Evolutionary conservation across 2,329 filamentous ascomycete species (phyloP).

Genomic region (Aspergillus hiratsukae): DNA sequence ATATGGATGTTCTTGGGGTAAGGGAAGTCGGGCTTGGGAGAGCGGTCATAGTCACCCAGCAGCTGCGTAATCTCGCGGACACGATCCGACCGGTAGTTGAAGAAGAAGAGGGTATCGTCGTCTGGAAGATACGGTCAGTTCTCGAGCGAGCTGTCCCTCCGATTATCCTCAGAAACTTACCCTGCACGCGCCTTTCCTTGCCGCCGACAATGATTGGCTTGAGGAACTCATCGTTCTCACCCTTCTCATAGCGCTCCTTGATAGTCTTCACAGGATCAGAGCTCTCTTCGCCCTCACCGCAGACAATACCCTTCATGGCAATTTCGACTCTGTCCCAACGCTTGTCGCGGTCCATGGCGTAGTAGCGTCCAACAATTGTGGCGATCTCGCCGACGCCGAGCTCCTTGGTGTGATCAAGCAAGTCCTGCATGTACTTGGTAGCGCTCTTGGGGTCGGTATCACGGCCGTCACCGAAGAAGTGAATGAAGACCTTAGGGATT

Average conservation of each 20-base stretch:
- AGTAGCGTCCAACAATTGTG: slow-evolving; percentile 93
- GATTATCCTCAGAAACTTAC: slow-evolving; percentile 41
- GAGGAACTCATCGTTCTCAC: slow-evolving; percentile 94
- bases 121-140: slow-evolving; percentile 50
- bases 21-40: slow-evolving; percentile 81
- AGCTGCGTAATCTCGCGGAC: slow-evolving; percentile 95
- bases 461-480: slow-evolving; percentile 98
- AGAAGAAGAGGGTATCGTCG: slow-evolving; percentile 95
- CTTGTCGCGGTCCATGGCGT: slow-evolving; percentile 99
- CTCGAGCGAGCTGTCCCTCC: neutral
- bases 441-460: slow-evolving; percentile 97
- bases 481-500: slow-evolving; percentile 90
- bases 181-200: slow-evolving; percentile 77
- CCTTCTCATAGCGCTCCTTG: slow-evolving; percentile 79
- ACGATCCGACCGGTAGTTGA: slow-evolving; percentile 99
- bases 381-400: slow-evolving; percentile 82
- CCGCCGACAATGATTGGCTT: slow-evolving; percentile 95
- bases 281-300: slow-evolving; percentile 81
- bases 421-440: slow-evolving; percentile 78
- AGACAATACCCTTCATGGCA: slow-evolving; percentile 78
- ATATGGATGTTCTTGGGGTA: slow-evolving; percentile 85
- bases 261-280: slow-evolving; percentile 81
- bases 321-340: slow-evolving; percentile 93
- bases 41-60: slow-evolving; percentile 86
- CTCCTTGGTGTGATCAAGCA: slow-evolving; percentile 76